Evolutionary conservation across 306 rosid genomes (phyloP).

Genomic region (Lotus japonicus): DNA sequence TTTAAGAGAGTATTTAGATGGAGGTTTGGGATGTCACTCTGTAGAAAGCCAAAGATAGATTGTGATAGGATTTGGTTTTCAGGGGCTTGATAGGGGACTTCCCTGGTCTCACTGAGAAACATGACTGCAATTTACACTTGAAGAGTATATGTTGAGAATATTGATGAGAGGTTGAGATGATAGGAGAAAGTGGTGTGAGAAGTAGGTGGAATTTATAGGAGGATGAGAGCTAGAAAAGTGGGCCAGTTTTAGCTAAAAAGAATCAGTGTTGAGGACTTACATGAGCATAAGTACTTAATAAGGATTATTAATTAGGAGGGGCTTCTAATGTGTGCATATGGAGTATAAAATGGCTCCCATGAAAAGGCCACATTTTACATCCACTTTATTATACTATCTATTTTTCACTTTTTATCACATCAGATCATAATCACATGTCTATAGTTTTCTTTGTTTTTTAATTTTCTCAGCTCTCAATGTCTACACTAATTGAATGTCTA

Average conservation of each 20-base stretch:
- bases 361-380: no score
- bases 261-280: constrained; percentile 25
- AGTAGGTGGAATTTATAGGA: constrained; percentile 44
- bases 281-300: constrained; percentile 27
- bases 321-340: constrained; percentile 33
- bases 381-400: no score
- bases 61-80: constrained; percentile 36
- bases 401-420: no score
- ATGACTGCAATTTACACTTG: constrained; percentile 23
- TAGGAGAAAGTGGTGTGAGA: constrained; percentile 22
- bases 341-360: constrained; percentile 13
- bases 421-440: no score
- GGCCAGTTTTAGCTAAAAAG: constrained; percentile 19
- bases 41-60: constrained; percentile 24
- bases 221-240: constrained; percentile 26
- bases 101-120: constrained; percentile 48
- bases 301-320: constrained; percentile 34
- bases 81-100: constrained; percentile 33
- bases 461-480: no score
- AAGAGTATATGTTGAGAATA: not conserved
- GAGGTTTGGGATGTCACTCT: constrained; percentile 26
- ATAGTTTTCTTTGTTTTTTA: no score
- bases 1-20: constrained; percentile 12
- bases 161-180: not conserved
- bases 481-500: no score